phyloP scores from a whole-genome alignment of 352 stramenopile genomes.

The Phytophthora pluvialis region DNA sequence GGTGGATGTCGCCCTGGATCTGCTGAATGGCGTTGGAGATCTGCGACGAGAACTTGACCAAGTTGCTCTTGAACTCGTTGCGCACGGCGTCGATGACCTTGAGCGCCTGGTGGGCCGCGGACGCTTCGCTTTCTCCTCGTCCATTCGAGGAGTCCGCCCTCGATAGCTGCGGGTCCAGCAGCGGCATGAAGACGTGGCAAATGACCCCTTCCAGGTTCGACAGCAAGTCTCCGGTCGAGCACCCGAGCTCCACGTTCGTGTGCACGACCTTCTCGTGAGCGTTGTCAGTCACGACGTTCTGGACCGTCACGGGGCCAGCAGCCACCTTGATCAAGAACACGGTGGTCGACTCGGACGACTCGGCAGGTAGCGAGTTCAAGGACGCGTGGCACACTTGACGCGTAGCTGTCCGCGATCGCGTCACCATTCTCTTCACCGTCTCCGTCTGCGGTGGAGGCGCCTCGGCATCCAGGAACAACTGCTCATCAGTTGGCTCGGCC shows the following conservation, averaged over 20 bases:
- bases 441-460: constrained; percentile 32
- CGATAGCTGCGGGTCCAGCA: constrained; percentile 79
- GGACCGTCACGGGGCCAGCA: constrained; percentile 52
- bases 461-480: constrained; percentile 71
- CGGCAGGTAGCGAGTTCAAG: constrained; percentile 69
- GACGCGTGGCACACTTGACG: constrained; percentile 67
- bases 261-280: constrained; percentile 58
- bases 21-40: constrained; percentile 94
- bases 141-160: constrained; percentile 25
- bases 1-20: constrained; percentile 93
- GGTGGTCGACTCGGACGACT: constrained; percentile 65
- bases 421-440: constrained; percentile 56
- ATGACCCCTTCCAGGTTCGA: constrained; percentile 88
- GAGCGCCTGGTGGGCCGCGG: constrained; percentile 50
- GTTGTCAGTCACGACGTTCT: constrained; percentile 33
- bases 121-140: constrained; percentile 11
- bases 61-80: constrained; percentile 91
- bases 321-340: constrained; percentile 86
- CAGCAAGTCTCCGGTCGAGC: constrained; percentile 86
- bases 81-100: constrained; percentile 86
- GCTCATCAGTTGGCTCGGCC: constrained; percentile 64
- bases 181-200: constrained; percentile 89
- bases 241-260: constrained; percentile 85
- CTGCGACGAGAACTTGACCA: constrained; percentile 93
- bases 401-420: constrained; percentile 55